Percentiles rank a stretch among this genome's conserved stretches.
Evolutionary conservation across 441 rosid species (phyloP).

Genomic region (Sinapis alba): DNA sequence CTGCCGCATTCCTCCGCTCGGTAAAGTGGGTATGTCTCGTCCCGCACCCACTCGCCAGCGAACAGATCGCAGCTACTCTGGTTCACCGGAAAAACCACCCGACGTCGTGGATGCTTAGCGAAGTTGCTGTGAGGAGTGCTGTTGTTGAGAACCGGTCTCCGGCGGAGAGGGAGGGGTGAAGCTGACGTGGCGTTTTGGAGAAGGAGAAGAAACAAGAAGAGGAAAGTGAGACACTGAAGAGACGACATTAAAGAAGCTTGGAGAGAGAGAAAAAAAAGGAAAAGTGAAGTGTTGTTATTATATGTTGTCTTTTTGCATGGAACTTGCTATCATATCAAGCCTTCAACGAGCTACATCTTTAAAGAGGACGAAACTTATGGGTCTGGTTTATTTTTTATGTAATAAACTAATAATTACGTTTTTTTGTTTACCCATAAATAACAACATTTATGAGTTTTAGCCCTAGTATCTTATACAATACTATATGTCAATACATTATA

Average conservation of each 20-base stretch:
- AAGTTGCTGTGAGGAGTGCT: slow-evolving; percentile 44
- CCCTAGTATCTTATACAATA: neutral
- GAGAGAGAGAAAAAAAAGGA: slow-evolving; percentile 23
- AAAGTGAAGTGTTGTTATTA: slow-evolving; percentile 22
- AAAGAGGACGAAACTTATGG: slow-evolving; percentile 14
- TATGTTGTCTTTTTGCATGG: slow-evolving; percentile 33
- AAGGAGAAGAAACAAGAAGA: slow-evolving; percentile 43
- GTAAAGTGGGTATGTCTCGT: slow-evolving; percentile 76
- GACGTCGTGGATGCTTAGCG: slow-evolving; percentile 43
- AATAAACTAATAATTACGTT: neutral
- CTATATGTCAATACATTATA: neutral
- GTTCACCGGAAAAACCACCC: slow-evolving; percentile 49
- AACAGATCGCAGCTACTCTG: slow-evolving; percentile 66
- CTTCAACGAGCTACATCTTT: slow-evolving; percentile 9
- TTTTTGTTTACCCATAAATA: slow-evolving; percentile 17
- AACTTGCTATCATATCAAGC: slow-evolving; percentile 9
- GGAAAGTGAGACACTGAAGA: slow-evolving; percentile 36
- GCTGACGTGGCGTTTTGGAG: slow-evolving; percentile 40
- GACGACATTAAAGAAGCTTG: slow-evolving; percentile 35
- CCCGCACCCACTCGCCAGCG: slow-evolving; percentile 79
- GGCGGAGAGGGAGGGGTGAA: slow-evolving; percentile 51
- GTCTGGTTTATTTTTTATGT: neutral
- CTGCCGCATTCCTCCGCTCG: slow-evolving; percentile 57
- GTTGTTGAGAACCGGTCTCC: slow-evolving; percentile 47
- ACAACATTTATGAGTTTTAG: slow-evolving; percentile 11